Evolutionary conservation across 768 basidiomycete genomes (phyloP).

Genomic region (Mycena olivaceomarginata): DNA sequence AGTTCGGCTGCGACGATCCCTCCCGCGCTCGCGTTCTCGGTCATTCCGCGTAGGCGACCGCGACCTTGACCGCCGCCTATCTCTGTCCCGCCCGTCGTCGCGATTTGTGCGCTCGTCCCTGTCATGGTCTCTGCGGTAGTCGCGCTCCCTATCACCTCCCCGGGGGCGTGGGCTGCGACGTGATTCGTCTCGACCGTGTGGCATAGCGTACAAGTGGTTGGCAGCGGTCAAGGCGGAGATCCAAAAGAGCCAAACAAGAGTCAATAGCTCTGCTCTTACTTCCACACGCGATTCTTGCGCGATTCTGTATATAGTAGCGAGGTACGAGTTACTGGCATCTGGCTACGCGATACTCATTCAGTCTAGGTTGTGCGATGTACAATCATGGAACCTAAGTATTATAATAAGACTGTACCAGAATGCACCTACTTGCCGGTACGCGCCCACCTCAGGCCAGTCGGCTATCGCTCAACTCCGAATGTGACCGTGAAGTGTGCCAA

Average conservation of each 20-base stretch:
- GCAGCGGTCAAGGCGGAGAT: too few relatives aligned
- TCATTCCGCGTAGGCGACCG: constrained; percentile 35
- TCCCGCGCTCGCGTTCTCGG: constrained; percentile 33
- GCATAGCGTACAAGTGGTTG: constrained; percentile 13
- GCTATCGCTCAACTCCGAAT: constrained; percentile 5
- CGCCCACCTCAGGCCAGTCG: background rate
- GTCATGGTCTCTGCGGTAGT: constrained; percentile 1
- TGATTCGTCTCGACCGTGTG: constrained; percentile 26
- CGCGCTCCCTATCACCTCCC: constrained; percentile 28
- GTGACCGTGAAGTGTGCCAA: constrained; percentile 37
- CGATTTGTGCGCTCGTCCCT: constrained; percentile 19
- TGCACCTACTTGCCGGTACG: constrained; percentile 39
- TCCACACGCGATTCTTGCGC: constrained; percentile 17
- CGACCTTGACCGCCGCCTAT: constrained; percentile 30
- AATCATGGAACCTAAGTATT: constrained; percentile 35
- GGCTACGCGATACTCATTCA: too few relatives aligned
- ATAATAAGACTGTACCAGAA: constrained; percentile 35
- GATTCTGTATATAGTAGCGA: too few relatives aligned
- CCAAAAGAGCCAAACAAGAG: constrained; percentile 16
- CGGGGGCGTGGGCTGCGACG: constrained; percentile 33
- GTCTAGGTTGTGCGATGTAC: constrained; percentile 22
- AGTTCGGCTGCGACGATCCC: constrained; percentile 40
- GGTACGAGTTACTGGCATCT: too few relatives aligned
- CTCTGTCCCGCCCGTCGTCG: constrained; percentile 35
- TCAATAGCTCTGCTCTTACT: constrained; percentile 8